Base-by-base conservation (phyloP, 1,284 basidiomycete species). In the Caloboletus firmus region DNA sequence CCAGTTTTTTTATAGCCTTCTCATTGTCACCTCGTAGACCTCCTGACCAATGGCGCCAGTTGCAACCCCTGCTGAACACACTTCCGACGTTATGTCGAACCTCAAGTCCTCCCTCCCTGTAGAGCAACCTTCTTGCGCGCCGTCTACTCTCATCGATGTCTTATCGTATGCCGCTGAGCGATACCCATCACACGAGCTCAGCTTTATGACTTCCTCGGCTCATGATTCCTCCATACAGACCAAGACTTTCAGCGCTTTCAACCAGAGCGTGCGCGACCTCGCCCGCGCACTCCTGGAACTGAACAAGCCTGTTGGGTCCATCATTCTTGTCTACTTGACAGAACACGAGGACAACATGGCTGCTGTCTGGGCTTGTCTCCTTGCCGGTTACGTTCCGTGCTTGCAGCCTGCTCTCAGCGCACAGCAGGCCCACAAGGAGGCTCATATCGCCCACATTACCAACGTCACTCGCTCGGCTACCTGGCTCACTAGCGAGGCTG, bases 301-400 rank as follows among this genome's bases (percentile, higher is more conserved):
- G 45, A 54, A 53, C 17, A 69, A 66, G 37, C 67, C 67, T 22
- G 17, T 45, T 3, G 62, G 65, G 1, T 68, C 65, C 3, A 20
- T 69, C 31, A 26, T 66, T 24, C 52, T 66, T 1, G 58, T 65
- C 4, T 69, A 65, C 28, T 32, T 68, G 26, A 69, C 65, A 1
- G 63, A 65, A 32, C 65, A 69, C 13, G 66, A 67, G 39, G 63
- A 67, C 42, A 69, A 57, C 31, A 67, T 65, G 63, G 58, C 61
- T 8, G 66, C 62, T 3, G 28, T 65, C 20, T 65, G 66, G 66
- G 61, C 66, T 0, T 69, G 63, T 45, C 51, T 65, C 1, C 46
- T 65, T 1, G 65, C 63, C 2, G 63, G 63, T 17, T 67, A 67
- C 40, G 52, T 69, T 7, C 63, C 66, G 0, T 69, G 66, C 44